phyloP scores from a whole-genome alignment of 1,284 basidiomycete species.

The Puccinia polysora region DNA sequence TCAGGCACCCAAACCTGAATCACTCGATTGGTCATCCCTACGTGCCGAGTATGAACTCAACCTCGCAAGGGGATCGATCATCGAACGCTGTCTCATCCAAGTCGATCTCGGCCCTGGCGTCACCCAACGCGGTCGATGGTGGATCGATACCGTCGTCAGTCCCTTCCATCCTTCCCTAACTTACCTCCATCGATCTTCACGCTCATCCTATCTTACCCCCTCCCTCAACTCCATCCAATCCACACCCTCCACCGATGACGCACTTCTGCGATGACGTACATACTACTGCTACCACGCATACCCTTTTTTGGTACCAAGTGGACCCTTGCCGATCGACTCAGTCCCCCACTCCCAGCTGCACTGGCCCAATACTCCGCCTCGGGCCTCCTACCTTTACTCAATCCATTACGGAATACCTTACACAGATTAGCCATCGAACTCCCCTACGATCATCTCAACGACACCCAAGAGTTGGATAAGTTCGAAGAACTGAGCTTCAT shows the following conservation, averaged over 20 bases:
- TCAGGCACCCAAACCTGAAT: not conserved
- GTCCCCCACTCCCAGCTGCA: conserved; percentile 34
- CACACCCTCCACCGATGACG: not conserved
- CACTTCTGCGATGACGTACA: not conserved
- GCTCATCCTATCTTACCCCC: not conserved
- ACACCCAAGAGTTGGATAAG: not conserved
- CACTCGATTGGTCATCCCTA: conserved; percentile 23
- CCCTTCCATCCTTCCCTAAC: not conserved
- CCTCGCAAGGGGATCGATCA: conserved; percentile 35
- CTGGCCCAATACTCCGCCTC: conserved; percentile 24
- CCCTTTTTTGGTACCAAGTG: conserved; percentile 3
- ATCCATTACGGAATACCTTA: conserved; percentile 12
- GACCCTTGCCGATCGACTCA: conserved; percentile 36
- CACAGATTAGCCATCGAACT: not conserved
- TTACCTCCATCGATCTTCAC: not conserved
- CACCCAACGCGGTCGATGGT: conserved; percentile 5
- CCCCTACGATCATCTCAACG: not conserved
- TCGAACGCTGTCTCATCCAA: conserved; percentile 38
- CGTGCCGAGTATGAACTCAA: conserved; percentile 31
- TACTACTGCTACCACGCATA: not conserved
- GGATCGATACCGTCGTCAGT: conserved; percentile 37
- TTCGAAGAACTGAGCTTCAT: not conserved
- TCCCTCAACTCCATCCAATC: not conserved
- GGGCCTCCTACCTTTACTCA: conserved; percentile 25
- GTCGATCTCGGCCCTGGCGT: conserved; percentile 24